Evolutionary conservation across 2,329 filamentous ascomycete species (phyloP), one percentile per base, ranked within the genome.

Genomic region (Lachnellula subtilissima): DNA sequence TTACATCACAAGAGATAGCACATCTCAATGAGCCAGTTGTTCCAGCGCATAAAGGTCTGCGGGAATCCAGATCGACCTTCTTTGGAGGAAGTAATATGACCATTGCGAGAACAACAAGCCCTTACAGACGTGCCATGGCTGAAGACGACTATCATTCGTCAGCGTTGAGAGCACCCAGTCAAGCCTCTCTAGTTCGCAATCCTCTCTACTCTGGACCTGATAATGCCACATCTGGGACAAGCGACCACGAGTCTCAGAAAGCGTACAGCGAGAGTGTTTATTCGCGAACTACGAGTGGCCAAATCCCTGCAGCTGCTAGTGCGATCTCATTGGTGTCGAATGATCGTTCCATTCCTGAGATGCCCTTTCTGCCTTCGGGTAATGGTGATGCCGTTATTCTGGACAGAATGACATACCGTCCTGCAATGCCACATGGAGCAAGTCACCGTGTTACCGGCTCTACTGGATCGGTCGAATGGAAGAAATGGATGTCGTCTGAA

Each of bases 61-160:
- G 73, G 0, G 71, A 76, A 50, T 71, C 75, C 22, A 76, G 73
- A 56, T 79, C 78, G 1, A 75, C 74, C 0, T 79, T 81, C 61
- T 81, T 81, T 61, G 78, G 75, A 1, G 83, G 79, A 46, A 76
- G 78, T 2, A 70, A 73, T 1, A 75, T 74, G 15, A 76, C 80
- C 57, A 68, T 82, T 0, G 82, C 83, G 57, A 74, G 80, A 28
- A 78, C 79, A 0, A 71, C 75, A 25, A 85, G 81, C 53, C 80
- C 81, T 0, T 86, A 79, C 61, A 76, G 81, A 3, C 76, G 76
- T 25, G 78, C 76, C 2, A 64, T 85, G 35, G 61, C 63, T 5
- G 61, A 65, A 48, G 53, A 53, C 36, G 61, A 64, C 32, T 53
- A 56, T 37, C 58, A 54, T 25, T 45, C 55, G 5, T 46, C 53